Evolutionary conservation across 805 yeast genomes (phyloP).

Genomic region (Teunomyces kruisii): DNA sequence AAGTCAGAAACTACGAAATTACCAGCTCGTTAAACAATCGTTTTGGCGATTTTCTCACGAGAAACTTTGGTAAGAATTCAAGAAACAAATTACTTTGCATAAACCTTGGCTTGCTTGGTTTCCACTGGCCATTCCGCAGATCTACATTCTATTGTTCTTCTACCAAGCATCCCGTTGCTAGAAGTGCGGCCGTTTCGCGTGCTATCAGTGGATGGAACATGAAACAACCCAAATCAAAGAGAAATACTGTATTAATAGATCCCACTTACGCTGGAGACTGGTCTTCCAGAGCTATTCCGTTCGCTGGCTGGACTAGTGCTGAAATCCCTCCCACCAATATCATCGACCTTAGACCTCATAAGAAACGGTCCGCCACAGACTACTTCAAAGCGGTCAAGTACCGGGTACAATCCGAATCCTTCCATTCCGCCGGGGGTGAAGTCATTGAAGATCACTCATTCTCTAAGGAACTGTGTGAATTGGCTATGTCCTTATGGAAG

Average conservation of each 20-base stretch:
- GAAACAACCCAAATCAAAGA: constrained; percentile 2
- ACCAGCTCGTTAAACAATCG: constrained; percentile 13
- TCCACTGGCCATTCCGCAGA: constrained; percentile 47
- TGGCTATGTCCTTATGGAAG: constrained; percentile 33
- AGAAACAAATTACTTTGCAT: constrained; percentile 30
- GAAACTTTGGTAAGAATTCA: constrained; percentile 33
- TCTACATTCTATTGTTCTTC: constrained; percentile 37
- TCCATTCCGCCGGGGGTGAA: constrained; percentile 34
- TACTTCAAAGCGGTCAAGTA: constrained; percentile 43
- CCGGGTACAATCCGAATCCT: constrained; percentile 35
- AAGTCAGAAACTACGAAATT: constrained; percentile 37
- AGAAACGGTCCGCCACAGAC: constrained; percentile 27
- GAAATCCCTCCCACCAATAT: constrained; percentile 41
- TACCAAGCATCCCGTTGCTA: constrained; percentile 40
- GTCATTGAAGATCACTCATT: constrained; percentile 33
- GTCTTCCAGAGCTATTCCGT: constrained; percentile 30
- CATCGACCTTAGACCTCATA: constrained; percentile 38
- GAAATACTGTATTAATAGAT: constrained; percentile 30
- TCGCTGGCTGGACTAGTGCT: constrained; percentile 38
- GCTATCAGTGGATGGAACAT: constrained; percentile 38
- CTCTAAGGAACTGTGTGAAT: constrained; percentile 26
- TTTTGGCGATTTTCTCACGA: constrained; percentile 9
- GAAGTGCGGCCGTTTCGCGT: constrained; percentile 38
- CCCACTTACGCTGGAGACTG: constrained; percentile 35
- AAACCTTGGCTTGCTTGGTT: constrained; percentile 40